Conservation (phyloP, 345 rosid species). For the Citrus glauca region DNA sequence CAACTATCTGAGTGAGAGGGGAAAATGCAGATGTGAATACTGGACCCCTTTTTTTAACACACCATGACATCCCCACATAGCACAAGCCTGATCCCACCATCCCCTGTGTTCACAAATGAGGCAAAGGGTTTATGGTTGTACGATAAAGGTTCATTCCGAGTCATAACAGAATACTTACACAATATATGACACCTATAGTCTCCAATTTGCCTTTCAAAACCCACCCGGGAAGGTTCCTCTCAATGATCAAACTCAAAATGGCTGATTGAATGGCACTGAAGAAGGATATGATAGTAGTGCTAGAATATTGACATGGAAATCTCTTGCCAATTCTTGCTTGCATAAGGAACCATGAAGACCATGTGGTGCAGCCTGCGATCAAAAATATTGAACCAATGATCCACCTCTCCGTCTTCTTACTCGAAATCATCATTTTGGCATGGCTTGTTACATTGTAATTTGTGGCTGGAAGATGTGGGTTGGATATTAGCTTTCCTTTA, state of each 20-base stretch:
- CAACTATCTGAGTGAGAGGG: slow-evolving; percentile 65
- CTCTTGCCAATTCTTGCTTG: slow-evolving; percentile 46
- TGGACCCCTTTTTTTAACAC: slow-evolving; percentile 73
- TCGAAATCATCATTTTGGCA: neutral
- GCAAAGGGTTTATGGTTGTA: neutral
- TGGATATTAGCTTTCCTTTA: slow-evolving; percentile 41
- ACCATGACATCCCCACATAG: slow-evolving; percentile 81
- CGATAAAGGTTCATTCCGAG: neutral
- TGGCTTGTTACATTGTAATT: neutral
- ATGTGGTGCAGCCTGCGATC: slow-evolving; percentile 25
- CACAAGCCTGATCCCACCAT: slow-evolving; percentile 76
- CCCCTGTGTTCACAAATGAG: slow-evolving; percentile 40
- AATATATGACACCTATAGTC: slow-evolving; percentile 29
- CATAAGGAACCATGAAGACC: slow-evolving; percentile 54
- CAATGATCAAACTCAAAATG: slow-evolving; percentile 32
- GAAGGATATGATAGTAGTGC: slow-evolving; percentile 52
- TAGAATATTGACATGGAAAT: slow-evolving; percentile 53
- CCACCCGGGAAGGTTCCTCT: slow-evolving; percentile 38
- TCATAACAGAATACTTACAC: slow-evolving; percentile 24
- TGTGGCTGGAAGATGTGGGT: slow-evolving; percentile 17
- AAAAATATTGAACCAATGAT: slow-evolving; percentile 42
- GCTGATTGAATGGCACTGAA: slow-evolving; percentile 57
- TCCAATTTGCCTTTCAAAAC: slow-evolving; percentile 42
- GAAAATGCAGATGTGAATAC: slow-evolving; percentile 76
- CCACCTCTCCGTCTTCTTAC: slow-evolving; percentile 34